Percentiles rank a stretch among this genome's conserved stretches.
These are phyloP conservation scores for Cercospora canescens DNA, from an alignment of 2,329 filamentous ascomycete species.

Conservation along the genomic window DNA sequence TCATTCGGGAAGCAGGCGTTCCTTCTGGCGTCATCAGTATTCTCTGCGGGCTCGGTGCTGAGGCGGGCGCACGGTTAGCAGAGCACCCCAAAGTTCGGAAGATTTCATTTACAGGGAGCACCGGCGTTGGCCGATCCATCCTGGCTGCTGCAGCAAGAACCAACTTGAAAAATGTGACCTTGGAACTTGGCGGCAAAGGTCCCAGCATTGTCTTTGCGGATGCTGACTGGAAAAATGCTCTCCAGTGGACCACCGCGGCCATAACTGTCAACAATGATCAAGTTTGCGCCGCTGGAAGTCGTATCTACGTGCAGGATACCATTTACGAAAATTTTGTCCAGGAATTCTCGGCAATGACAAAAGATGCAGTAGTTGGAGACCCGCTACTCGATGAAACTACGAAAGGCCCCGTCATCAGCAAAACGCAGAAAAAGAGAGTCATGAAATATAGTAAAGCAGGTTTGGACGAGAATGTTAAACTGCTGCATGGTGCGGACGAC, in stretches of 20 bases:
- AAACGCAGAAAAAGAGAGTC: constrained; percentile 68
- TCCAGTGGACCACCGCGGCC: constrained; percentile 8
- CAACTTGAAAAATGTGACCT: constrained; percentile 31
- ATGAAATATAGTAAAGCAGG: constrained; percentile 69
- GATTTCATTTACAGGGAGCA: constrained; percentile 31
- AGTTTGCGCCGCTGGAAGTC: constrained; percentile 59
- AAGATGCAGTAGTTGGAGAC: constrained; percentile 25
- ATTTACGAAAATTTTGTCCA: constrained; percentile 47
- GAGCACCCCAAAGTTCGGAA: constrained; percentile 35
- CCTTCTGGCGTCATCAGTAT: constrained; percentile 45
- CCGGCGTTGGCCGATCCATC: constrained; percentile 27
- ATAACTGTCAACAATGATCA: constrained; percentile 57
- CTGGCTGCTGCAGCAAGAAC: constrained; percentile 23
- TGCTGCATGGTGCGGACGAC: constrained; percentile 40
- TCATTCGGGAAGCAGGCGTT: constrained; percentile 41
- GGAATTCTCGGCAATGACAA: constrained; percentile 28
- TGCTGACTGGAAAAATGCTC: constrained; percentile 29
- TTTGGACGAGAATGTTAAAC: neutral
- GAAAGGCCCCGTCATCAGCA: constrained; percentile 73
- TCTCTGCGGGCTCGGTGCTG: constrained; percentile 35
- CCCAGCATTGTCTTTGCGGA: constrained; percentile 29
- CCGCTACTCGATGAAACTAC: constrained; percentile 67
- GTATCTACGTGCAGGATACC: constrained; percentile 56
- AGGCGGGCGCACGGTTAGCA: constrained; percentile 31
- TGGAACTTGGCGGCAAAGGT: constrained; percentile 34